Evolutionary conservation across 768 basidiomycete species (phyloP).

Genomic region (Daedalea quercina): DNA sequence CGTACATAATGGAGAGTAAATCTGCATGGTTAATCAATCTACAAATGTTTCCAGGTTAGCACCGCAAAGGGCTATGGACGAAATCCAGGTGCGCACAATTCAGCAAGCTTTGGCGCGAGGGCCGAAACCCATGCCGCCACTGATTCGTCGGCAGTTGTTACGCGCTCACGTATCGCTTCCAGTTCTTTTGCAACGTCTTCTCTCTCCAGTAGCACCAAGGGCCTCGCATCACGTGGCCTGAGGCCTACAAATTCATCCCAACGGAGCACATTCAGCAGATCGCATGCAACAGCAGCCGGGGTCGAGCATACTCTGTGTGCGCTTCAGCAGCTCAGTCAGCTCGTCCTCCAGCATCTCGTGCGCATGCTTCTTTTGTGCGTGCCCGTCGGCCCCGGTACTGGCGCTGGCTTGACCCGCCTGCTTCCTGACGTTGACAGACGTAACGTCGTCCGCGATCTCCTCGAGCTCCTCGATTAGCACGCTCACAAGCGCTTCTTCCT

Average conservation of each 20-base stretch:
- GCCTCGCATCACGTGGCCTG: background rate
- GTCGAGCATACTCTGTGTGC: conserved; percentile 4
- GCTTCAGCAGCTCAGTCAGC: conserved; percentile 8
- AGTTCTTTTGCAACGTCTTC: conserved; percentile 9
- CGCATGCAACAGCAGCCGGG: background rate
- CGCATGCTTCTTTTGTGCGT: background rate
- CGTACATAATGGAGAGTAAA: conserved; percentile 9
- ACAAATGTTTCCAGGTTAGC: background rate
- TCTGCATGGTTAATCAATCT: conserved; percentile 3
- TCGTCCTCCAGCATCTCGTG: background rate
- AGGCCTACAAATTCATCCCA: background rate
- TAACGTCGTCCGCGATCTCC: conserved; percentile 10
- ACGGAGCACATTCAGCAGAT: background rate
- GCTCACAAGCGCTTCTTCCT: conserved; percentile 27
- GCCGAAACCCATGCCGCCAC: conserved; percentile 7
- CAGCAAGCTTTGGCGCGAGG: background rate
- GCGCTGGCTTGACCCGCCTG: background rate
- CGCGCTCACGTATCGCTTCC: background rate
- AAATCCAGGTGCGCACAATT: conserved; percentile 3
- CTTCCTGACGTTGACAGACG: background rate
- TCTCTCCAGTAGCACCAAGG: conserved; percentile 10
- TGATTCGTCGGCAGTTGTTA: background rate
- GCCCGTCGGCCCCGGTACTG: background rate
- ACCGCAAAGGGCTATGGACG: background rate
- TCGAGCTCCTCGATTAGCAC: conserved; percentile 29